These are phyloP conservation scores for Phyllosticta capitalensis DNA, from an alignment of 2,329 filamentous ascomycete species.

Conservation along the genomic window DNA sequence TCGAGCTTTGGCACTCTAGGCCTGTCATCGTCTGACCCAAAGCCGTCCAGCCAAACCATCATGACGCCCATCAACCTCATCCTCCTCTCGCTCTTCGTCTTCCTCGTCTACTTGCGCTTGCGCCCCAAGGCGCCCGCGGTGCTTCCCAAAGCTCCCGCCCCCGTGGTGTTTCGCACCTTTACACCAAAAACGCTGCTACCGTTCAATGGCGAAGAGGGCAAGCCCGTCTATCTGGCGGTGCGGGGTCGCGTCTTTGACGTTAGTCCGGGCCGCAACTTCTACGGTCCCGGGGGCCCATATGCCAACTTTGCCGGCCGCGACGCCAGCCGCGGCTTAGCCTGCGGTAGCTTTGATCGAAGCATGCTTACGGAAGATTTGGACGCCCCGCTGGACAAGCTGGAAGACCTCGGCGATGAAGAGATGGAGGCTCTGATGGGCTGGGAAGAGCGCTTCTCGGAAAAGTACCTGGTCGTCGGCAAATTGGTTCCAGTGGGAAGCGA, in stretches of 20 bases:
- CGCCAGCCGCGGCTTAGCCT: slow-evolving; percentile 77
- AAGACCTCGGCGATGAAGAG: slow-evolving; percentile 63
- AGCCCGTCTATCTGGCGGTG: slow-evolving; percentile 82
- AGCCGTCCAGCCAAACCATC: slow-evolving; percentile 39
- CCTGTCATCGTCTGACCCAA: not conserved
- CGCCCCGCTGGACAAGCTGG: slow-evolving; percentile 67
- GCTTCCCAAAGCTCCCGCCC: slow-evolving; percentile 50
- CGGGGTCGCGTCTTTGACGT: slow-evolving; percentile 90
- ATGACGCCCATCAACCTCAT: slow-evolving; percentile 53
- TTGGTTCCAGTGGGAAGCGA: slow-evolving; percentile 58
- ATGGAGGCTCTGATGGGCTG: slow-evolving; percentile 77
- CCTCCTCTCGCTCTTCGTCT: slow-evolving; percentile 47
- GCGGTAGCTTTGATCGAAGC: slow-evolving; percentile 85
- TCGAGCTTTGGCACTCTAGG: not conserved
- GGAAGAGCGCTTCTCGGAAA: slow-evolving; percentile 88
- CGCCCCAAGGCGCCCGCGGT: slow-evolving; percentile 42
- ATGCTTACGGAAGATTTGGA: slow-evolving; percentile 91
- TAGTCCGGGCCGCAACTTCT: slow-evolving; percentile 77
- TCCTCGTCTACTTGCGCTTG: slow-evolving; percentile 50
- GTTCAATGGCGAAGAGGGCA: slow-evolving; percentile 65
- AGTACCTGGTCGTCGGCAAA: slow-evolving; percentile 90
- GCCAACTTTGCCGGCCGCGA: slow-evolving; percentile 93
- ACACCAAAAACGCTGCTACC: slow-evolving; percentile 74
- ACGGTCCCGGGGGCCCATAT: slow-evolving; percentile 91
- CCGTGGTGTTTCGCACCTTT: slow-evolving; percentile 80